Evolutionary conservation across 768 basidiomycete species (phyloP).

Genomic region (Lentinula raphanica): DNA sequence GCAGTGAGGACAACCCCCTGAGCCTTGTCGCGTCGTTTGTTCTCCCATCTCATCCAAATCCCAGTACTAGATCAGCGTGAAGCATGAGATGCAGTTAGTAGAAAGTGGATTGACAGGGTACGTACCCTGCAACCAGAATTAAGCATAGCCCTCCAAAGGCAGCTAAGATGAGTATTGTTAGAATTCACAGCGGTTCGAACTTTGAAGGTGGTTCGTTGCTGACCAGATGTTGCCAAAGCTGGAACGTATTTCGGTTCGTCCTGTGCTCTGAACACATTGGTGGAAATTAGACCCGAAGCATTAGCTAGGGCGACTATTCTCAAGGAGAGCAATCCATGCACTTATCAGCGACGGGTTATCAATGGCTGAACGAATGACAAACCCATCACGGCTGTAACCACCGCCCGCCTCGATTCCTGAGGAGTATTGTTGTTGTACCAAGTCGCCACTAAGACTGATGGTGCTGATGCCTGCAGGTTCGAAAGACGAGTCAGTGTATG

Average conservation of each 20-base stretch:
- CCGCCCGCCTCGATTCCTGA: slow-evolving; percentile 41
- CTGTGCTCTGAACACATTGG: slow-evolving; percentile 46
- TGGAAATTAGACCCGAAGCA: slow-evolving; percentile 43
- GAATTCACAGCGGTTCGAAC: not conserved
- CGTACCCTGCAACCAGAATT: slow-evolving; percentile 34
- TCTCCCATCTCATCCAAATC: slow-evolving; percentile 46
- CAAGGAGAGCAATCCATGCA: not conserved
- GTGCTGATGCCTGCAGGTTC: slow-evolving; percentile 35
- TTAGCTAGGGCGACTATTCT: slow-evolving; percentile 44
- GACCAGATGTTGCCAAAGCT: slow-evolving; percentile 42
- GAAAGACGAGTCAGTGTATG: not conserved
- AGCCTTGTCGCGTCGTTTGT: slow-evolving; percentile 34
- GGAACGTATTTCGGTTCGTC: slow-evolving; percentile 48
- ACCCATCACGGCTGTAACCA: slow-evolving; percentile 50
- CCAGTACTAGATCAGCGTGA: slow-evolving; percentile 25
- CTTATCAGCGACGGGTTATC: not conserved
- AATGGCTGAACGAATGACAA: slow-evolving; percentile 2
- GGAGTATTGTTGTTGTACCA: slow-evolving; percentile 49
- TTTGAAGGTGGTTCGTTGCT: slow-evolving; percentile 2
- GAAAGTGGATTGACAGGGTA: not conserved
- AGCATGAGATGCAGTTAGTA: slow-evolving; percentile 2
- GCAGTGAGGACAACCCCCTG: slow-evolving; percentile 37
- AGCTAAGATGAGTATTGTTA: slow-evolving; percentile 20
- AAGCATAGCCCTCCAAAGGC: slow-evolving; percentile 43
- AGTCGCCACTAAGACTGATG: slow-evolving; percentile 39